These are phyloP conservation scores for Mortierella antarctica DNA, from an alignment of 192 early-diverging fungal genomes.

Conservation along the genomic window DNA sequence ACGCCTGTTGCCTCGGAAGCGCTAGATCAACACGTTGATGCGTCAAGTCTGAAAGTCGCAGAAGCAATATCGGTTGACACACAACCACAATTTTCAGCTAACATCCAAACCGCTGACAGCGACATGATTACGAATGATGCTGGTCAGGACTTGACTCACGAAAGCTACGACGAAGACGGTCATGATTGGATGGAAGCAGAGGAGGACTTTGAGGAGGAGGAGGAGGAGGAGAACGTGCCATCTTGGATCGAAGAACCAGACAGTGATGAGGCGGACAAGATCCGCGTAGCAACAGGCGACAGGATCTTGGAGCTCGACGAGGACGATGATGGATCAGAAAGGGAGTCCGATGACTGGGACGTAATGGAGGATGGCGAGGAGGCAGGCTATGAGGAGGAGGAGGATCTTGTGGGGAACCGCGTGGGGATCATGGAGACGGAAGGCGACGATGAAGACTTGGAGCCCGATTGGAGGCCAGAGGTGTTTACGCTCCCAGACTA, in stretches of 20 bases:
- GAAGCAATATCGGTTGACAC: too few species aligned
- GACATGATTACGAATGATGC: too few species aligned
- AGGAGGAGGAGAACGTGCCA: conserved; percentile 2
- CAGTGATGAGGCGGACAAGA: not conserved
- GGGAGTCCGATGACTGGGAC: conserved; percentile 3
- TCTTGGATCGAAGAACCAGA: conserved; percentile 46
- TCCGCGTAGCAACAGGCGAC: not conserved
- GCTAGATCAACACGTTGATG: too few species aligned
- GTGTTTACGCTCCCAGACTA: not conserved
- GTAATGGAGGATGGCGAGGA: not conserved
- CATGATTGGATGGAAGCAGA: not conserved
- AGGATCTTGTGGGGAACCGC: not conserved
- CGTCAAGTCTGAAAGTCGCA: too few species aligned
- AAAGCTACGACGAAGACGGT: not conserved
- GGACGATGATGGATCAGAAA: not conserved
- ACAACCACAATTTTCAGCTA: too few species aligned
- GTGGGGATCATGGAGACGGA: conserved; percentile 14
- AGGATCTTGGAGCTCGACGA: not conserved
- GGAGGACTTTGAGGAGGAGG: not conserved
- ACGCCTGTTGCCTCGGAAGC: too few species aligned
- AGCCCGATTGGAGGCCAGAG: not conserved
- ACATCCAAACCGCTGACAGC: too few species aligned
- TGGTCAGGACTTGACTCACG: too few species aligned
- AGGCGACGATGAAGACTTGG: conserved; percentile 7
- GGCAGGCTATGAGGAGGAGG: not conserved